A percentile compares a stretch with the other conserved stretches of the same genome.
These are phyloP conservation scores for Phytopythium aichiense DNA, from an alignment of 352 stramenopile species.

Conservation along the genomic window DNA sequence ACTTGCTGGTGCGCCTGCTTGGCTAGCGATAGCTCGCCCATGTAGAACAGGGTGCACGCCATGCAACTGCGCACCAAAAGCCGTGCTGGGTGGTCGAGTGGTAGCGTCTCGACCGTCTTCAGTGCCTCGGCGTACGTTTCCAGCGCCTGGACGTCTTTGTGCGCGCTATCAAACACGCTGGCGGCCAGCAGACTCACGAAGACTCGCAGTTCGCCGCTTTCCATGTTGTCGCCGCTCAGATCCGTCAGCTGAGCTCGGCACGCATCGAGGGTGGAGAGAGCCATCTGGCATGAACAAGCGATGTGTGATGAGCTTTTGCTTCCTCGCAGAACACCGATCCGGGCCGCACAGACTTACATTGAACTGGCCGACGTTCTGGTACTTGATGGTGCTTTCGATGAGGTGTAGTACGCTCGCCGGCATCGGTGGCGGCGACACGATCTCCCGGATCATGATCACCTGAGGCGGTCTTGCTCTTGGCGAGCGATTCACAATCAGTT, in stretches of 20 bases:
- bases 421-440: constrained; percentile 41
- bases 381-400: constrained; percentile 53
- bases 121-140: constrained; percentile 50
- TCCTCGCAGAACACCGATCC: background rate
- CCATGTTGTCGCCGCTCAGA: background rate
- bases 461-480: constrained; percentile 15
- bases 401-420: constrained; percentile 33
- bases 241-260: constrained; percentile 18
- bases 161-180: constrained; percentile 53
- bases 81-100: constrained; percentile 25
- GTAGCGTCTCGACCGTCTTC: constrained; percentile 29
- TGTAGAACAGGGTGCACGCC: constrained; percentile 56
- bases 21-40: constrained; percentile 38
- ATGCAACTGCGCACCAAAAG: constrained; percentile 45
- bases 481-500: background rate
- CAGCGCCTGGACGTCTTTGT: constrained; percentile 42
- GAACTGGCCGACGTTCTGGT: constrained; percentile 60
- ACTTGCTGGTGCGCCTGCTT: constrained; percentile 54
- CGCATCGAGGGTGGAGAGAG: constrained; percentile 40
- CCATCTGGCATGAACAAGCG: constrained; percentile 36
- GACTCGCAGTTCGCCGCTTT: constrained; percentile 29
- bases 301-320: background rate
- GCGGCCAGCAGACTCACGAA: constrained; percentile 51
- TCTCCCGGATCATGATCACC: constrained; percentile 55
- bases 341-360: constrained; percentile 31